Percentiles rank a stretch among this genome's conserved stretches.
These are phyloP conservation scores for Xylaria digitata DNA, from an alignment of 2,329 filamentous ascomycete genomes.

Conservation along the genomic window DNA sequence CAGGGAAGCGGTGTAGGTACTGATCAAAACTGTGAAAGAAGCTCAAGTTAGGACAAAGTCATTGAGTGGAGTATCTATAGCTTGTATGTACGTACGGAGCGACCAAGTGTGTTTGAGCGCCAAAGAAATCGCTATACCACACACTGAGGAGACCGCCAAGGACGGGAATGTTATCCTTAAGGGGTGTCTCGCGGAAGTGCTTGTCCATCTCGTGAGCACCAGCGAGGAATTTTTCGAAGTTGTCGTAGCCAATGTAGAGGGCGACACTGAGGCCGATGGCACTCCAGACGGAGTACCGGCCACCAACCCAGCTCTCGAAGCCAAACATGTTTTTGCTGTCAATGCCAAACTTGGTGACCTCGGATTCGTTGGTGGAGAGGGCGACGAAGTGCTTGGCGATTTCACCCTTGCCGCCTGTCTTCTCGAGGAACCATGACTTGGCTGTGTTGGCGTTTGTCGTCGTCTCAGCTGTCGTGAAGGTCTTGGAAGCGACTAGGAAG, in stretches of 20 bases:
- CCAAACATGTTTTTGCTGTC: constrained; percentile 99
- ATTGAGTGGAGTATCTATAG: not conserved
- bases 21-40: constrained; percentile 81
- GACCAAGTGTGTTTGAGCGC: constrained; percentile 96
- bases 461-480: constrained; percentile 98
- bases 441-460: constrained; percentile 96
- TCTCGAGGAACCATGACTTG: constrained; percentile 95
- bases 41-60: constrained; percentile 4
- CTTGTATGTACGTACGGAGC: constrained; percentile 76
- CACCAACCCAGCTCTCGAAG: constrained; percentile 98
- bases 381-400: constrained; percentile 99
- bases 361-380: constrained; percentile 91
- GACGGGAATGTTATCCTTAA: constrained; percentile 94
- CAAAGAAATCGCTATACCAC: constrained; percentile 99
- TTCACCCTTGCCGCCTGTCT: constrained; percentile 78
- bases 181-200: constrained; percentile 91
- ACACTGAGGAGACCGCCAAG: constrained; percentile 93
- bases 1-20: constrained; percentile 98
- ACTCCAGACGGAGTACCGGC: constrained; percentile 98
- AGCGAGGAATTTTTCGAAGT: constrained; percentile 95
- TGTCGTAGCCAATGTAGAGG: constrained; percentile 95
- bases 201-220: constrained; percentile 98
- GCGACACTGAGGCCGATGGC: constrained; percentile 95
- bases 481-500: constrained; percentile 98
- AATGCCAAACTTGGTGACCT: constrained; percentile 99